Evolutionary conservation across 805 yeast genomes (phyloP).

Genomic region (Metschnikowia amazonensis): DNA sequence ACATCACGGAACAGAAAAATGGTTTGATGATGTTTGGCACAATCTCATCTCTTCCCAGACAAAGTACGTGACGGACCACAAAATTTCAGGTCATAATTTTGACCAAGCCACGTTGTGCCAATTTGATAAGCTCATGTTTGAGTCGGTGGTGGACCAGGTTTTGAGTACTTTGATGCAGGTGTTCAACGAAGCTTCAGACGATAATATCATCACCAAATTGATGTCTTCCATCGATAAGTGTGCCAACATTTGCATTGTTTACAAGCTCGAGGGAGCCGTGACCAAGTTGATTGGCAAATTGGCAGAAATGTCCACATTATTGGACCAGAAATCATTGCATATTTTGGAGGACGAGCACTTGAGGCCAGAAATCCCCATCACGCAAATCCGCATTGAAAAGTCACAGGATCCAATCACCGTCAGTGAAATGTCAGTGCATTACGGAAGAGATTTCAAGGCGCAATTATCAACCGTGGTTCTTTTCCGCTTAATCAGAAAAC

Average conservation of each 20-base stretch:
- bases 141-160: conserved; percentile 57
- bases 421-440: conserved; percentile 73
- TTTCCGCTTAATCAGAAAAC: conserved; percentile 68
- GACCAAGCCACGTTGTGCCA: conserved; percentile 37
- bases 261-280: conserved; percentile 50
- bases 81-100: conserved; percentile 14
- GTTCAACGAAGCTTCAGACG: conserved; percentile 86
- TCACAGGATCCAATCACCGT: conserved; percentile 63
- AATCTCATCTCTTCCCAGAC: conserved; percentile 53
- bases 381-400: conserved; percentile 44
- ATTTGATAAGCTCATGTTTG: conserved; percentile 72
- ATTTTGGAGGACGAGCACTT: conserved; percentile 17
- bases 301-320: conserved; percentile 64
- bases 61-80: conserved; percentile 17
- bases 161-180: conserved; percentile 70
- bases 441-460: conserved; percentile 89
- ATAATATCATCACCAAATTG: conserved; percentile 80
- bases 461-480: conserved; percentile 85
- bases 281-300: conserved; percentile 66
- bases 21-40: conserved; percentile 88
- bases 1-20: conserved; percentile 86
- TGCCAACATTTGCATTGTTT: conserved; percentile 68
- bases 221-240: conserved; percentile 86
- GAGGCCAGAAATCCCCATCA: conserved; percentile 34
- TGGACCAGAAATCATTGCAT: conserved; percentile 32